phyloP scores from a whole-genome alignment of 202 grass and related monocot genomes.

The Cymbopogon flexuosus region DNA sequence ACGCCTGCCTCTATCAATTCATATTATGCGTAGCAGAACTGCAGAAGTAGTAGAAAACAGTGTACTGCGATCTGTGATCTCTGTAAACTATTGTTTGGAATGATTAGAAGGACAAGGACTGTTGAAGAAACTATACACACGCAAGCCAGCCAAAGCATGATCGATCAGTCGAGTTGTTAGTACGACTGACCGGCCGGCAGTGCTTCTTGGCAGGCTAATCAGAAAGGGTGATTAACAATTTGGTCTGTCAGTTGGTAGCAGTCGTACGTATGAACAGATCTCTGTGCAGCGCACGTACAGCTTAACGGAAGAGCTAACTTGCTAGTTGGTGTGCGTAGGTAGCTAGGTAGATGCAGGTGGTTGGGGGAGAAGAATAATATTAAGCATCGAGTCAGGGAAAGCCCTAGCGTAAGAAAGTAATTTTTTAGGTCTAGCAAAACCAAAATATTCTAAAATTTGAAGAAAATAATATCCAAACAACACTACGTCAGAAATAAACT shows the following conservation, averaged over 20 bases:
- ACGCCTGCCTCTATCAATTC: background rate
- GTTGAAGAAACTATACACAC: background rate
- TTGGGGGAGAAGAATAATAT: background rate
- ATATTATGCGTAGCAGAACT: background rate
- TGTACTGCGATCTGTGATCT: background rate
- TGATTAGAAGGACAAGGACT: background rate
- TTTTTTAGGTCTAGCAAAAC: background rate
- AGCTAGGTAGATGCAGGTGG: background rate
- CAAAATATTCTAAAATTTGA: background rate
- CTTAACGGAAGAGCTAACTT: background rate
- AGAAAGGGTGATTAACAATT: background rate
- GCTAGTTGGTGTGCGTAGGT: background rate
- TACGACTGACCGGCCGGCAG: background rate
- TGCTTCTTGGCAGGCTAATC: background rate
- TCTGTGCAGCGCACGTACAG: background rate
- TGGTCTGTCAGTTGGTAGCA: background rate
- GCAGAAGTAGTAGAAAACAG: background rate
- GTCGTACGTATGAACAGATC: background rate
- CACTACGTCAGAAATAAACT: too few species aligned
- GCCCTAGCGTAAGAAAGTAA: background rate
- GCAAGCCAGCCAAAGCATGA: background rate
- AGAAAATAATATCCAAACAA: background rate
- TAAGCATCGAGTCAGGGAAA: background rate
- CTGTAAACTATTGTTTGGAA: constrained; percentile 20
- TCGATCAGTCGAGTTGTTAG: background rate